phyloP scores from a whole-genome alignment of 345 rosid genomes.

The Turnera subulata region DNA sequence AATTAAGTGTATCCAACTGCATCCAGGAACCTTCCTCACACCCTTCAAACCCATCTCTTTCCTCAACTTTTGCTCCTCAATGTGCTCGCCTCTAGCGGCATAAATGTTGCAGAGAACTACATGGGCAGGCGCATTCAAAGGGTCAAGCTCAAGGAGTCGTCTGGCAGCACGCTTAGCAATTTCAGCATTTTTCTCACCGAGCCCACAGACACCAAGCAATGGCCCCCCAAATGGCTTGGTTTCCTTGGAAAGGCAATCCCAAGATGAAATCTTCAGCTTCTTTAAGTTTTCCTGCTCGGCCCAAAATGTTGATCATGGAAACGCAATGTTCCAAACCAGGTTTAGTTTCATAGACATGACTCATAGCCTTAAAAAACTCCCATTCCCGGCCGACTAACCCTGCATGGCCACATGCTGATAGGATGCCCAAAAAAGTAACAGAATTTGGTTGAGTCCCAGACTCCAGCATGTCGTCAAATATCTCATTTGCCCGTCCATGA shows the following conservation, averaged over 20 bases:
- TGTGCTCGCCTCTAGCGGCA: no score
- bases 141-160: conserved; percentile 50
- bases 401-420: conserved; percentile 47
- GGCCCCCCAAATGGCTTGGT: no score
- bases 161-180: conserved; percentile 48
- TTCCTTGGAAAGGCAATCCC: conserved; percentile 33
- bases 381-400: conserved; percentile 33
- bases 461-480: conserved; percentile 35
- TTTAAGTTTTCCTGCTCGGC: conserved; percentile 43
- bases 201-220: no score
- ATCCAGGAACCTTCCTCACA: conserved; percentile 58
- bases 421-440: conserved; percentile 41
- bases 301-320: conserved; percentile 46
- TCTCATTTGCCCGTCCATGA: conserved; percentile 43
- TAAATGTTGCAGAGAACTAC: no score
- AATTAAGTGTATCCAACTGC: no score
- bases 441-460: conserved; percentile 44
- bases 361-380: conserved; percentile 39
- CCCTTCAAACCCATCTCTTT: no score
- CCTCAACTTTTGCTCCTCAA: no score
- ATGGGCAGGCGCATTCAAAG: no score
- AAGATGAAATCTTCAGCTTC: conserved; percentile 51
- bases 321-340: conserved; percentile 44
- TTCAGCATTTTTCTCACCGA: conserved; percentile 33
- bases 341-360: conserved; percentile 21